A percentile compares a stretch with the other conserved stretches of the same genome.
Conservation (phyloP, 2,329 filamentous ascomycete species). For the Leptographium galeiforme region DNA sequence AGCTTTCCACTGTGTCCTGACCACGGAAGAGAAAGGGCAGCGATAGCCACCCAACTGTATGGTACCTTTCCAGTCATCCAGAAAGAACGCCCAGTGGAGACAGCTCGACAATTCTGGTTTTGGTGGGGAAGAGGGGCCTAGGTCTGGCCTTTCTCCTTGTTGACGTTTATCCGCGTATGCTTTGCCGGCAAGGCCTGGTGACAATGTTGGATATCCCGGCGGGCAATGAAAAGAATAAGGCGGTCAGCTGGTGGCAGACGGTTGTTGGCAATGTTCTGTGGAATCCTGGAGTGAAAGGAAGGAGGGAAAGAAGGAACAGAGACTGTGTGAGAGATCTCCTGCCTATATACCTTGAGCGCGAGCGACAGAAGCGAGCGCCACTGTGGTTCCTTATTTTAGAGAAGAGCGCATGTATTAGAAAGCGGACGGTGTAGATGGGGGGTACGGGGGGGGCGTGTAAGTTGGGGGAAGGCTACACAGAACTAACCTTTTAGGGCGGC, state of each 20-base stretch:
- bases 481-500: neutral
- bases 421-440: neutral
- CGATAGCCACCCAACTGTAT: too few species aligned
- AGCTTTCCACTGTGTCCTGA: too few species aligned
- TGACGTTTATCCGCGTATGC: neutral
- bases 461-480: conserved; percentile 1
- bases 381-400: neutral
- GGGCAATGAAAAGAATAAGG: neutral
- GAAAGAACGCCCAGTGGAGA: too few species aligned
- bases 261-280: neutral
- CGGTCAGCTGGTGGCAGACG: neutral
- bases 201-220: neutral
- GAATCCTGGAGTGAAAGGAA: neutral
- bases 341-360: conserved; percentile 1
- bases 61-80: too few species aligned
- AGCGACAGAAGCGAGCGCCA: conserved; percentile 1
- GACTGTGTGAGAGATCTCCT: neutral
- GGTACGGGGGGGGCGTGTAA: neutral
- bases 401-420: neutral
- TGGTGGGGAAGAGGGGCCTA: too few species aligned
- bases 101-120: too few species aligned
- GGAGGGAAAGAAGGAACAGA: neutral
- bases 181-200: neutral
- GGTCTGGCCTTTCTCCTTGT: too few species aligned
- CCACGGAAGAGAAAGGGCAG: too few species aligned